These are phyloP conservation scores for Suillus weaverae DNA, from an alignment of 768 basidiomycete genomes.

Conservation along the genomic window DNA sequence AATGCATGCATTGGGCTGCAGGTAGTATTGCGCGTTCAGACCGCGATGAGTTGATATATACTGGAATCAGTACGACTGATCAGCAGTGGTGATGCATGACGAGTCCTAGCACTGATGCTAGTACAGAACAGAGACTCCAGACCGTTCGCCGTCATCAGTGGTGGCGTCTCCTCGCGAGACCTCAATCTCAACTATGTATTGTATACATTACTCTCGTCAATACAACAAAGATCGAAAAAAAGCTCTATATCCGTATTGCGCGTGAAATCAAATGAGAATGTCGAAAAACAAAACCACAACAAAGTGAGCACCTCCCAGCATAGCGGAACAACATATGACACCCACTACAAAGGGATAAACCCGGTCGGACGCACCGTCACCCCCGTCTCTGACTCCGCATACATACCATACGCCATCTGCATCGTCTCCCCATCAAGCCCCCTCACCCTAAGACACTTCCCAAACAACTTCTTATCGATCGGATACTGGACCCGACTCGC, in stretches of 20 bases:
- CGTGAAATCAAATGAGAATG: slow-evolving; percentile 1
- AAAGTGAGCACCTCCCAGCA: not conserved
- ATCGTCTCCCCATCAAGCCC: slow-evolving; percentile 60
- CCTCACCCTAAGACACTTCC: slow-evolving; percentile 69
- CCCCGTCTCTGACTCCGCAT: slow-evolving; percentile 23
- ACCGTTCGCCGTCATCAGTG: not conserved
- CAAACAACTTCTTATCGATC: slow-evolving; percentile 75
- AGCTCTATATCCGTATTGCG: not conserved
- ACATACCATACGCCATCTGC: slow-evolving; percentile 45
- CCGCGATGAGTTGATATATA: not conserved
- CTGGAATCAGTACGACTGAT: not conserved
- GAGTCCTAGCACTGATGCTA: not conserved
- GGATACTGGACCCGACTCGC: slow-evolving; percentile 70
- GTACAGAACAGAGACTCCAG: not conserved
- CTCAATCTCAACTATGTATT: not conserved
- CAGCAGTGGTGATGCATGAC: not conserved
- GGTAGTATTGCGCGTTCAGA: not conserved
- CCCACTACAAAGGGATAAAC: slow-evolving; percentile 22
- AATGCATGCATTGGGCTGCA: not conserved
- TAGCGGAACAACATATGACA: not conserved
- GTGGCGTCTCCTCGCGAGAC: not conserved
- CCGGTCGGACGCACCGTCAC: slow-evolving; percentile 15
- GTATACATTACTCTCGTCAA: not conserved
- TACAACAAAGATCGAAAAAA: slow-evolving; percentile 2
- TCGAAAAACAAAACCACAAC: not conserved